Conservation (phyloP, 2,329 filamentous ascomycete species). For the Pyrenochaeta sp. region DNA sequence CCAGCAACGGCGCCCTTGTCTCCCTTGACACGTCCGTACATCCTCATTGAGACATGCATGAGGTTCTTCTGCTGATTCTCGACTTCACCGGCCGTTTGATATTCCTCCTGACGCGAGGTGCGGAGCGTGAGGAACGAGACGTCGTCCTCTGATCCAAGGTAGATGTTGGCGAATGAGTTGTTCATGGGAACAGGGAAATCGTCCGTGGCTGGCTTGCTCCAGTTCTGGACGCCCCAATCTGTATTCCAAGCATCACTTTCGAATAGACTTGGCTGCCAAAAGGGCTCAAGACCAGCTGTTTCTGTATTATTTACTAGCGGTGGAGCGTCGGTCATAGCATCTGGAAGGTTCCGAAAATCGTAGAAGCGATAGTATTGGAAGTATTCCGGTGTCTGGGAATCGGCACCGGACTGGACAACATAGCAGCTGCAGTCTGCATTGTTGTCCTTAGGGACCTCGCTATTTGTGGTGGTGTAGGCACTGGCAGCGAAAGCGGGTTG, state of each 20-base stretch:
- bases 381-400: constrained; percentile 50
- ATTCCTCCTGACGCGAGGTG: constrained; percentile 53
- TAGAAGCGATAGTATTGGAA: constrained; percentile 62
- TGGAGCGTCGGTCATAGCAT: constrained; percentile 35
- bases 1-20: constrained; percentile 59
- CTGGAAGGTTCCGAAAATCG: constrained; percentile 58
- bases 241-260: constrained; percentile 47
- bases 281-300: constrained; percentile 23
- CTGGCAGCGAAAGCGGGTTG: constrained; percentile 30
- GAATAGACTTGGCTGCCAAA: constrained; percentile 50
- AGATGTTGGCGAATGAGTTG: constrained; percentile 59
- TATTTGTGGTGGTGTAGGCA: constrained; percentile 40
- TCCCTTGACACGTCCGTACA: constrained; percentile 57
- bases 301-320: constrained; percentile 37
- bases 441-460: constrained; percentile 43
- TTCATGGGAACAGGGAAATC: constrained; percentile 54
- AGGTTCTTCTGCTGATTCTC: constrained; percentile 56
- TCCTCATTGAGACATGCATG: constrained; percentile 58
- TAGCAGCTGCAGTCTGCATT: constrained; percentile 57
- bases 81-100: constrained; percentile 60
- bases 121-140: constrained; percentile 58
- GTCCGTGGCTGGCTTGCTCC: constrained; percentile 52
- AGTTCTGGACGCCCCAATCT: constrained; percentile 55
- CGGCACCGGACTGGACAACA: constrained; percentile 53
- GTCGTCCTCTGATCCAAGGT: constrained; percentile 48